Conservation (phyloP, 805 yeast species). For the Diddensiella transvaalensis region DNA sequence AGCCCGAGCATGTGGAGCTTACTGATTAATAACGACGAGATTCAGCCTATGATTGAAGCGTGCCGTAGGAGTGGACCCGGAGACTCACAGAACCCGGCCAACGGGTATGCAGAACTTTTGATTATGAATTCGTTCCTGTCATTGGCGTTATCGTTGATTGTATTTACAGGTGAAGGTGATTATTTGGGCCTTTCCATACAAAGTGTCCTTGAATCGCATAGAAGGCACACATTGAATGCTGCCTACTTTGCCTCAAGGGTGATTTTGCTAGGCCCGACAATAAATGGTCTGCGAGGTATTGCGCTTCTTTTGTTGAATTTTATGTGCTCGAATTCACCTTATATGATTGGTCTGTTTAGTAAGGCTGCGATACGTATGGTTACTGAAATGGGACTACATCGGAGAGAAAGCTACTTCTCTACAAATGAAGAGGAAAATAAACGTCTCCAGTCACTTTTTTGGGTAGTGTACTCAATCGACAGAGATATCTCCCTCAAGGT, state of each 20-base stretch:
- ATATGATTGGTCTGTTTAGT: conserved; percentile 9
- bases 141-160: conserved; percentile 8
- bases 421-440: conserved; percentile 37
- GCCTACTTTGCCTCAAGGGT: conserved; percentile 15
- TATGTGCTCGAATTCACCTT: conserved; percentile 12
- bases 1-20: conserved; percentile 12
- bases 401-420: conserved; percentile 42
- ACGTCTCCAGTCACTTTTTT: conserved; percentile 32
- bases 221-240: conserved; percentile 3
- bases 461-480: conserved; percentile 7
- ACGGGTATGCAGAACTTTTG: conserved; percentile 21
- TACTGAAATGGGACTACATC: conserved; percentile 54
- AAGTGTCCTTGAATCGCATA: conserved; percentile 1
- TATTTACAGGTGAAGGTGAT: background rate
- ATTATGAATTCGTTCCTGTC: conserved; percentile 11
- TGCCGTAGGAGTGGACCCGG: conserved; percentile 2
- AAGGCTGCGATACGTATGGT: conserved; percentile 49
- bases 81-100: conserved; percentile 10
- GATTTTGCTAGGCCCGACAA: conserved; percentile 8
- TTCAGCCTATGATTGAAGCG: conserved; percentile 10
- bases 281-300: conserved; percentile 9
- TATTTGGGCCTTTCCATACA: conserved; percentile 1
- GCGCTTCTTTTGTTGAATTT: conserved; percentile 13
- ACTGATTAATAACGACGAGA: conserved; percentile 10
- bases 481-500: conserved; percentile 1